A percentile compares a stretch with the other conserved stretches of the same genome.
Conservation (phyloP, 805 yeast genomes). For the Helenozyma rhizophorensis region DNA sequence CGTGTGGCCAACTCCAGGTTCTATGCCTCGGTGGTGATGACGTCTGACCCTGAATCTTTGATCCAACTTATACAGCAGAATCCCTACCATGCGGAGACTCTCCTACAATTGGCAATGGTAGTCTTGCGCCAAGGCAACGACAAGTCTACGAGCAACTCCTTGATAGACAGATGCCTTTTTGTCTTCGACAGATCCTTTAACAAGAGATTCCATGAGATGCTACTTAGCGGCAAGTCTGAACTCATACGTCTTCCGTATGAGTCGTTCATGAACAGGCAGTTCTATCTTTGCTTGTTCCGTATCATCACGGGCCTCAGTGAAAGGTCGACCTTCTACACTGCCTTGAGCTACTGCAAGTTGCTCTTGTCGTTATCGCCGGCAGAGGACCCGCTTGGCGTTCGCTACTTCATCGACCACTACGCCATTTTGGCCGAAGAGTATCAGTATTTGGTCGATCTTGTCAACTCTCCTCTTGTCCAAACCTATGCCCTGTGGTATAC, state of each 20-base stretch:
- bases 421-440: slow-evolving; percentile 64
- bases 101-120: slow-evolving; percentile 75
- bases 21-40: slow-evolving; percentile 59
- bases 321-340: slow-evolving; percentile 73
- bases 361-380: slow-evolving; percentile 67
- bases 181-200: slow-evolving; percentile 74
- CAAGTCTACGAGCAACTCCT: slow-evolving; percentile 63
- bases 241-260: slow-evolving; percentile 72
- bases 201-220: slow-evolving; percentile 45
- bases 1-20: slow-evolving; percentile 45
- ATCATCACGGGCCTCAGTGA: slow-evolving; percentile 68
- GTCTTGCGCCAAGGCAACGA: slow-evolving; percentile 71
- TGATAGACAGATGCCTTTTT: slow-evolving; percentile 73
- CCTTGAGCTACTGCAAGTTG: slow-evolving; percentile 68
- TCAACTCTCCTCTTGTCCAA: slow-evolving; percentile 50
- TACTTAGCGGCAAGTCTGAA: slow-evolving; percentile 47
- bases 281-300: slow-evolving; percentile 69
- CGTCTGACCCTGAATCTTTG: slow-evolving; percentile 77
- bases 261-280: slow-evolving; percentile 68
- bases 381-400: slow-evolving; percentile 80
- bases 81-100: slow-evolving; percentile 75
- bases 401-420: slow-evolving; percentile 78
- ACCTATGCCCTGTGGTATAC: slow-evolving; percentile 66
- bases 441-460: slow-evolving; percentile 55
- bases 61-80: slow-evolving; percentile 51